Conservation (phyloP, 1,284 basidiomycete species). For the Ustilago xerochloae region DNA sequence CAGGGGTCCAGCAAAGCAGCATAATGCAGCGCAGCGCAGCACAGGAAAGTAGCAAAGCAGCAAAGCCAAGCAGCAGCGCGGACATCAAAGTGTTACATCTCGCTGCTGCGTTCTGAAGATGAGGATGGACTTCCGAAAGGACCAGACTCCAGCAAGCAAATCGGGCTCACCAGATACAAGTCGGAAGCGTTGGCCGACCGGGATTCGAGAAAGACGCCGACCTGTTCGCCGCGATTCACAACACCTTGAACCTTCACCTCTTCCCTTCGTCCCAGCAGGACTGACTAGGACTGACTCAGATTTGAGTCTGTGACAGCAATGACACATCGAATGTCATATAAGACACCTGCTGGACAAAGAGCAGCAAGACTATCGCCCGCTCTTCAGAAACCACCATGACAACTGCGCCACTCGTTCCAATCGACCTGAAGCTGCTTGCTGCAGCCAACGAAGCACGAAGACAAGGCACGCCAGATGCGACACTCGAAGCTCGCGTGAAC, state of each 20-base stretch:
- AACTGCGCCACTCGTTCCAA: too few species aligned
- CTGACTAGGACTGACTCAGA: too few species aligned
- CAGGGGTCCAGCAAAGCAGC: slow-evolving; percentile 1
- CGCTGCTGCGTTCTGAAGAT: neutral
- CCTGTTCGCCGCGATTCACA: neutral
- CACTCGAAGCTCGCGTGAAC: neutral
- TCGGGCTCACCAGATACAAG: too few species aligned
- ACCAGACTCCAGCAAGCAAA: too few species aligned
- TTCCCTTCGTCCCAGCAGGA: too few species aligned
- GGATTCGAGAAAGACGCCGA: neutral
- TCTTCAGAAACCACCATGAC: too few species aligned
- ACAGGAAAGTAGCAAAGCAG: neutral
- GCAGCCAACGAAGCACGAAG: neutral
- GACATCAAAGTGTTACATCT: neutral
- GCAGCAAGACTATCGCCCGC: too few species aligned
- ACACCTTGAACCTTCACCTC: neutral
- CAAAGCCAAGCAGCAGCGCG: neutral
- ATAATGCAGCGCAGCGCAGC: neutral
- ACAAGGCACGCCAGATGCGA: neutral
- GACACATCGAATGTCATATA: neutral
- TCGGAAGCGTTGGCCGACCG: too few species aligned
- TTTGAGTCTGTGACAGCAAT: neutral
- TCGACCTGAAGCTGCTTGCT: neutral
- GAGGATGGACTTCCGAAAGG: neutral
- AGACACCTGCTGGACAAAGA: neutral